Evolutionary conservation across 768 basidiomycete species (phyloP).

Genomic region (Dendrothele bispora): DNA sequence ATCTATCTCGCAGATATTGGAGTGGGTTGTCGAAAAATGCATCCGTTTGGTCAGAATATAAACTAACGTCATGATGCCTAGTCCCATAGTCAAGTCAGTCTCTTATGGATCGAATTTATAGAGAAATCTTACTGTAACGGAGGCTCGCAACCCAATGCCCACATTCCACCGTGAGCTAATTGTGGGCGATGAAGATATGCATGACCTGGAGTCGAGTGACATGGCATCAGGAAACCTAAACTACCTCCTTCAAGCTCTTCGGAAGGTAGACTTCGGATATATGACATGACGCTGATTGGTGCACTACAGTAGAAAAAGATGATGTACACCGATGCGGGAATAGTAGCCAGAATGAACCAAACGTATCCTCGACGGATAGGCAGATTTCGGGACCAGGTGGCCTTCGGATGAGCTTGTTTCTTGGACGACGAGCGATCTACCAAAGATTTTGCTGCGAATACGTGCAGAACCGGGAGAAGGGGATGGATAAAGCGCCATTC

Average conservation of each 20-base stretch:
- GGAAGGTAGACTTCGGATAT: slow-evolving; percentile 55
- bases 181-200: slow-evolving; percentile 78
- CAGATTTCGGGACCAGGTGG: slow-evolving; percentile 16
- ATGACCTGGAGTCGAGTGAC: slow-evolving; percentile 94
- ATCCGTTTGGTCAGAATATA: slow-evolving; percentile 79
- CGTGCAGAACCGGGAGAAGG: slow-evolving; percentile 77
- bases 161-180: slow-evolving; percentile 60
- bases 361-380: slow-evolving; percentile 37
- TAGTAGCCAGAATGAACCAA: slow-evolving; percentile 46
- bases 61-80: slow-evolving; percentile 50
- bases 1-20: slow-evolving; percentile 62
- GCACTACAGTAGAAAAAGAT: slow-evolving; percentile 76
- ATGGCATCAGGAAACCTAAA: slow-evolving; percentile 90
- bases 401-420: slow-evolving; percentile 4
- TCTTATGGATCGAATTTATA: not conserved
- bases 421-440: slow-evolving; percentile 39
- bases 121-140: slow-evolving; percentile 67
- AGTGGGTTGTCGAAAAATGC: slow-evolving; percentile 77
- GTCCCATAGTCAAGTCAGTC: slow-evolving; percentile 9
- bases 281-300: slow-evolving; percentile 74
- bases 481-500: slow-evolving; percentile 98
- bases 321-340: slow-evolving; percentile 69
- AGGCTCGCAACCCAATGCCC: slow-evolving; percentile 93
- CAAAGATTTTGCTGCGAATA: slow-evolving; percentile 75
- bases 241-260: slow-evolving; percentile 42